Base-by-base conservation (phyloP, 73 alveolate species). In the Tetrahymena borealis region DNA sequence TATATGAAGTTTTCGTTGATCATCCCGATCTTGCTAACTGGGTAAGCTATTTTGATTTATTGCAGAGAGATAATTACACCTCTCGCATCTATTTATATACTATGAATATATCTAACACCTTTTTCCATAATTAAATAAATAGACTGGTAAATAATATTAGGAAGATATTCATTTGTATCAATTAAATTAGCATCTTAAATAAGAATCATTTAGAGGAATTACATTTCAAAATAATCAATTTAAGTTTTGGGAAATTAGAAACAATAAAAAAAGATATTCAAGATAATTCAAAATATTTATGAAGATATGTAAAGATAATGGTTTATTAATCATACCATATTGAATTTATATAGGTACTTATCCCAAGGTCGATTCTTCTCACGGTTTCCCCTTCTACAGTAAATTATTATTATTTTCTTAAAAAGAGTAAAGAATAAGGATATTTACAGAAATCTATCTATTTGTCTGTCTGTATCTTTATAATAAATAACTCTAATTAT, bases 331-430 rank as follows among this genome's bases (percentile, higher is more conserved):
- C 28, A 13, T 2, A 1, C n/a, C 28, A 35, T n/a, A 18, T 15
- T 24, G n/a, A 20, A 60, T 24, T 60, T 60, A 60, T 60, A 78
- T 93, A 79, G 95, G 95, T 93, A 79, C 91, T 78, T 93, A 93
- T 85, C 95, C 95, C 39, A 93, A 93, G 78, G 93, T 85, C 40
- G 95, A 93, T 79, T 78, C 95, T 32, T 93, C 95, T 40, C 95
- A 93, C 91, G 95, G 95, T 39, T 93, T 93, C 42, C 91, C 91
- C 15, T 60, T 60, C 85, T 60, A 60, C 85, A 60, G 85, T 60
- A 60, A 60, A 24, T 60, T 60, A 60, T 60, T 60, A n/a, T 24
- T 39, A 39, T 39, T 39, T 39, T 39, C 16, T 39, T 39, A 9
- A 12, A n/a, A n/a, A n/a, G n/a, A n/a, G n/a, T n/a, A n/a, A n/a